Percentiles rank a stretch among this genome's conserved stretches.
Conservation (phyloP, 441 rosid genomes). For the Macaranga tanarius region DNA sequence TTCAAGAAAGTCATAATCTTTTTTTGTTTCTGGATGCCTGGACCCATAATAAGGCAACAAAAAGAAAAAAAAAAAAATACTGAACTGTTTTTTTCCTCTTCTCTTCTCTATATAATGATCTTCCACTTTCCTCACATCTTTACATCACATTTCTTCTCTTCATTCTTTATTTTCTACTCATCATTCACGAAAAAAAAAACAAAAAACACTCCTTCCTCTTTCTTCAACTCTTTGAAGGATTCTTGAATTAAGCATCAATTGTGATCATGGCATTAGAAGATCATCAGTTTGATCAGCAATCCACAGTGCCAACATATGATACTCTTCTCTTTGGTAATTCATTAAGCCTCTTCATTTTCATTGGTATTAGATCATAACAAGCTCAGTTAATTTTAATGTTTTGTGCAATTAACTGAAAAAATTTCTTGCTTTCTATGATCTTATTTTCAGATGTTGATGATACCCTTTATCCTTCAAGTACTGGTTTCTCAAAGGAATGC, state of each 20-base stretch:
- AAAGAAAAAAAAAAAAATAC: neutral
- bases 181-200: too few relatives aligned
- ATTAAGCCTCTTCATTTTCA: conserved; percentile 15
- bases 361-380: neutral
- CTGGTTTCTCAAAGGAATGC: conserved; percentile 61
- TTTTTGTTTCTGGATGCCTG: neutral
- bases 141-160: neutral
- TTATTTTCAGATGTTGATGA: conserved; percentile 70
- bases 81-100: neutral
- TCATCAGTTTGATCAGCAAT: conserved; percentile 25
- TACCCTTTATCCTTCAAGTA: conserved; percentile 74
- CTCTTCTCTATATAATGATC: neutral
- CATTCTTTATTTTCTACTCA: too few relatives aligned
- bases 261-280: conserved; percentile 43
- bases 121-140: neutral
- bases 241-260: conserved; percentile 5
- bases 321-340: conserved; percentile 92
- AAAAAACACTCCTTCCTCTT: neutral
- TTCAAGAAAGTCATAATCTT: neutral
- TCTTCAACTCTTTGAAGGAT: neutral
- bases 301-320: conserved; percentile 46
- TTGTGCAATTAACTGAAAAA: too few relatives aligned
- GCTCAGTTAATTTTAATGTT: neutral
- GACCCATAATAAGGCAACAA: neutral
- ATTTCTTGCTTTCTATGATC: neutral